Percentiles rank a stretch among this genome's conserved stretches.
These are phyloP conservation scores for Mitragyna speciosa DNA, from an alignment of 257 asterid species.

Conservation along the genomic window DNA sequence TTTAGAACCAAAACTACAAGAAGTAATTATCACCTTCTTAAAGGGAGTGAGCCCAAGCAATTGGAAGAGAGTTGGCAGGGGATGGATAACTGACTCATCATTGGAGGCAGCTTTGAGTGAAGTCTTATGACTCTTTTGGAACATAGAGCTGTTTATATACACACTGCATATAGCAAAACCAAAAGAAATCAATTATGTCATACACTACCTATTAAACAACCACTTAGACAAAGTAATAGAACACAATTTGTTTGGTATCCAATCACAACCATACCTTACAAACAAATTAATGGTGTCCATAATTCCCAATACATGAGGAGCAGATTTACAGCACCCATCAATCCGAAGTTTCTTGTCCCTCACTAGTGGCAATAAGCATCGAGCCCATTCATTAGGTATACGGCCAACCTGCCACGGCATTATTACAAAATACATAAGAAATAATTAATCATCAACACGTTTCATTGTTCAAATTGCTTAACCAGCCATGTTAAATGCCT, in stretches of 20 bases:
- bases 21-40: constrained; percentile 51
- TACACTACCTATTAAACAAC: neutral
- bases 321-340: constrained; percentile 71
- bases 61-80: constrained; percentile 82
- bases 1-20: neutral
- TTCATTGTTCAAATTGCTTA: neutral
- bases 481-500: neutral
- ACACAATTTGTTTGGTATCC: constrained; percentile 3
- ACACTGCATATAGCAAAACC: constrained; percentile 50
- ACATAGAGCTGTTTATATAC: constrained; percentile 77
- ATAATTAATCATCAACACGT: neutral
- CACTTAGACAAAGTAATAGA: neutral
- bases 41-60: constrained; percentile 80
- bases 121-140: constrained; percentile 58
- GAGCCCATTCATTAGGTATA: constrained; percentile 95
- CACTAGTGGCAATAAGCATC: constrained; percentile 86
- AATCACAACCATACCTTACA: constrained; percentile 50
- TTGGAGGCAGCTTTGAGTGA: constrained; percentile 64
- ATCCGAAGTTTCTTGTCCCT: constrained; percentile 67
- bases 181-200: constrained; percentile 14
- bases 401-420: constrained; percentile 77
- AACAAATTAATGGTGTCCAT: constrained; percentile 78
- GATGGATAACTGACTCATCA: constrained; percentile 76
- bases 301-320: constrained; percentile 75
- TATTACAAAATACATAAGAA: neutral